Percentiles rank a stretch among this genome's conserved stretches.
Evolutionary conservation across 2,329 filamentous ascomycete genomes (phyloP).

Genomic region (Lachnum nothofagi): DNA sequence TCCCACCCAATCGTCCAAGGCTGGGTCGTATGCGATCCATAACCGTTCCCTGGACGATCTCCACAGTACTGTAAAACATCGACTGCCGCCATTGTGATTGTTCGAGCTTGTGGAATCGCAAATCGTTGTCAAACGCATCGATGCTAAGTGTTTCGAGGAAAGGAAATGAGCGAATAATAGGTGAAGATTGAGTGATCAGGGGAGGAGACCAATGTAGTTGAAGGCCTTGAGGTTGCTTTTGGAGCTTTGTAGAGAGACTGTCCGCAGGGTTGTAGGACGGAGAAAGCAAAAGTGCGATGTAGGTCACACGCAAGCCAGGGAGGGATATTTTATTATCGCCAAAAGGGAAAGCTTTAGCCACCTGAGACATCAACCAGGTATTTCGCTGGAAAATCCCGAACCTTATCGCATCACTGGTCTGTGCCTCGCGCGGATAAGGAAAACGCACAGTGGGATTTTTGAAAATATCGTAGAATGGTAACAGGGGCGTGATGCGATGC

Average conservation of each 20-base stretch:
- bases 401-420: constrained; percentile 19
- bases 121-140: constrained; percentile 33
- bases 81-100: constrained; percentile 41
- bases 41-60: constrained; percentile 38
- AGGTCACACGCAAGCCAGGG: constrained; percentile 15
- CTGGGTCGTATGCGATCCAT: constrained; percentile 38
- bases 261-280: constrained; percentile 5
- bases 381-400: constrained; percentile 9
- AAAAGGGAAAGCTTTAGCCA: constrained; percentile 8
- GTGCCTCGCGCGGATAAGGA: constrained; percentile 22
- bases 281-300: background rate
- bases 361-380: constrained; percentile 22
- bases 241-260: constrained; percentile 5
- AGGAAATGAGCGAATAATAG: constrained; percentile 1
- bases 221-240: background rate
- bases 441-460: background rate
- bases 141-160: constrained; percentile 25
- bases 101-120: constrained; percentile 30
- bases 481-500: too few species aligned
- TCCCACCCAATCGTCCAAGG: constrained; percentile 41
- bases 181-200: constrained; percentile 1
- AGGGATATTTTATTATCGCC: constrained; percentile 17
- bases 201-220: background rate
- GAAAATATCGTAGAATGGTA: too few species aligned
- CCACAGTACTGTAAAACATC: constrained; percentile 38